Evolutionary conservation across 2,329 filamentous ascomycete species (phyloP), one percentile per base, ranked within the genome.

Genomic region (Stemphylium lycopersici): DNA sequence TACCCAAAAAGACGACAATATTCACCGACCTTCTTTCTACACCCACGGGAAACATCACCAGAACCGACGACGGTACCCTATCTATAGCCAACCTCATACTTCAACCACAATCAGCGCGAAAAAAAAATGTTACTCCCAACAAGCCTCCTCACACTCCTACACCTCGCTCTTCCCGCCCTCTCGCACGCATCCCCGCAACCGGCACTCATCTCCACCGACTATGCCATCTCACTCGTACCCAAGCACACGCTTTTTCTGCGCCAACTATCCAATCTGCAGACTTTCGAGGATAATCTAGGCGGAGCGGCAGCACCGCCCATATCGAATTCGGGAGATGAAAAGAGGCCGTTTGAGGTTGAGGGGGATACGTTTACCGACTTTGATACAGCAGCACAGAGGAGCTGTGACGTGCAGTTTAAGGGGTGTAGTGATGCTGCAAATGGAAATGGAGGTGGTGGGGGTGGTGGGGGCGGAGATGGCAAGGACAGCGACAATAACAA

Each of bases 371-470:
- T 89, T 69, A 79, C 81, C 18, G 81, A 82, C 66, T 77, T 83
- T 62, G 73, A 72, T 5, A 79, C 79, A 1, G 87, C 87, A 15
- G 77, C 80, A 33, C 81, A 87, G 74, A 79, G 87, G 41, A 82
- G 84, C 22, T 90, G 87, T 66, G 81, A 86, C 57, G 81, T 85
- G 42, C 84, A 89, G 77, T 83, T 85, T 72, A 86, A 87, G 67
- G 72, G 70, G 6, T 89, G 87, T 69, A 76, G 80, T 29, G 11
- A 59, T 29, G 40, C 44, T 44, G 71, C 71, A 37, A 76, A 86
- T 60, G 81, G 24, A 6, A 52, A 41, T 37, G 32, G n/a, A 13
- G 33, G 32, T 5, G 42, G 46, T 3, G 43, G 52, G 13, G 44
- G 29, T 22, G 33, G 43, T 20, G 20, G 20, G 3, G 20, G n/a